phyloP scores from a whole-genome alignment of 768 basidiomycete species.

The Termitomyces eurrhizus region DNA sequence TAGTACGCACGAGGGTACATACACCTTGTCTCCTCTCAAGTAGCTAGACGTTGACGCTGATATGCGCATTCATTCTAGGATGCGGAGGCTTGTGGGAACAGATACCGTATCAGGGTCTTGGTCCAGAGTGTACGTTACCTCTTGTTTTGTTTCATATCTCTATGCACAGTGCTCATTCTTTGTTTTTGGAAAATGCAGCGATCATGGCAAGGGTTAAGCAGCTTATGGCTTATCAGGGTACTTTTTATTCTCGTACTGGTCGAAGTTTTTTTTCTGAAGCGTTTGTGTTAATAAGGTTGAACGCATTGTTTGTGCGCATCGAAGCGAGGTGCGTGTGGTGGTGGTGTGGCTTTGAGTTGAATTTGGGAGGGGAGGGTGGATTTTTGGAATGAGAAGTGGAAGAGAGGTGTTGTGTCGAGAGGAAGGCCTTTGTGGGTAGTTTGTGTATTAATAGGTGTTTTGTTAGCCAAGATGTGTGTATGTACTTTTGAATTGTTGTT shows the following conservation, averaged over 20 bases:
- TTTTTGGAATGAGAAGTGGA: no score
- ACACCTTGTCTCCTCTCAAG: background rate
- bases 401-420: no score
- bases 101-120: slow-evolving; percentile 79
- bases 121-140: slow-evolving; percentile 65
- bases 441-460: no score
- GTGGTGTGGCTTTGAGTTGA: no score
- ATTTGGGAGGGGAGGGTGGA: no score
- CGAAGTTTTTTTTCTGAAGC: background rate
- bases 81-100: slow-evolving; percentile 77
- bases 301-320: no score
- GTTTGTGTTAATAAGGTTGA: background rate
- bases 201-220: slow-evolving; percentile 48
- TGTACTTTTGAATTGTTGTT: no score
- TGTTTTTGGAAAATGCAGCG: slow-evolving; percentile 25
- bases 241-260: slow-evolving; percentile 2
- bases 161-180: background rate
- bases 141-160: no score
- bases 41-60: background rate
- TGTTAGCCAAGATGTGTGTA: no score
- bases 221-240: slow-evolving; percentile 26
- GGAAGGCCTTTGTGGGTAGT: no score
- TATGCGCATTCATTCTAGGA: slow-evolving; percentile 23
- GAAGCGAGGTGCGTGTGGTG: no score
- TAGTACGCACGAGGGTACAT: slow-evolving; percentile 63